Evolutionary conservation across 305 asterid species (phyloP).

Genomic region (Plantago coronopus): DNA sequence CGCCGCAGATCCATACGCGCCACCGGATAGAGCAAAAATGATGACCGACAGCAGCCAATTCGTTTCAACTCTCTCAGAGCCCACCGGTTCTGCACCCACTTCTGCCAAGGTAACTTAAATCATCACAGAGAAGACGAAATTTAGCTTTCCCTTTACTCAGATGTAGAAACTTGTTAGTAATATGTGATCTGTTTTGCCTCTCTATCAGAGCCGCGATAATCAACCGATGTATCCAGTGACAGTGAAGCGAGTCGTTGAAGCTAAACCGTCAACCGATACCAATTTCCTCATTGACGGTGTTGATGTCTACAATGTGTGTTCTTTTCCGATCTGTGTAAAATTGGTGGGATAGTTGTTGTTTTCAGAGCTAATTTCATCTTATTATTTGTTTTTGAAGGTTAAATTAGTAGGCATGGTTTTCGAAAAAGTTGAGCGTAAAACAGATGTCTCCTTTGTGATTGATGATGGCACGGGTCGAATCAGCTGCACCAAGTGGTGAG

Average conservation of each 20-base stretch:
- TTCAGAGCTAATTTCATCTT: too few species aligned
- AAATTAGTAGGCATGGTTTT: slow-evolving; percentile 68
- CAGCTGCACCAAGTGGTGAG: slow-evolving; percentile 69
- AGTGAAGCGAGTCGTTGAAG: slow-evolving; percentile 71
- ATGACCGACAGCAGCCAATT: slow-evolving; percentile 60
- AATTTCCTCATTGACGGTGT: slow-evolving; percentile 62
- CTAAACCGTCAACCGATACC: slow-evolving; percentile 50
- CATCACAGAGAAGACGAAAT: background rate
- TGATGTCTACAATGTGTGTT: slow-evolving; percentile 60
- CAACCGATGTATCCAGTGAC: slow-evolving; percentile 76
- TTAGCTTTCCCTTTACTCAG: background rate
- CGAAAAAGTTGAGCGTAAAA: slow-evolving; percentile 48
- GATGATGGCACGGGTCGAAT: slow-evolving; percentile 94
- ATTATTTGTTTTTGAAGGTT: slow-evolving; percentile 40
- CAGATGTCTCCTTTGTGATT: slow-evolving; percentile 58
- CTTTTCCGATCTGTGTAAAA: background rate
- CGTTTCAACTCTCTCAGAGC: slow-evolving; percentile 50
- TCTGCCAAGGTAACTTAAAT: slow-evolving; percentile 52
- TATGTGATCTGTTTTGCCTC: background rate
- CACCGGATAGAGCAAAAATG: slow-evolving; percentile 18
- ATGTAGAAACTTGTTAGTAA: too few species aligned
- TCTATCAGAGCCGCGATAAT: slow-evolving; percentile 60
- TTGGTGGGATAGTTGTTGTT: background rate
- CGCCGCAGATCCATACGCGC: background rate
- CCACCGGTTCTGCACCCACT: slow-evolving; percentile 47